A percentile compares a stretch with the other conserved stretches of the same genome.
Evolutionary conservation across 1,139 yeast species (phyloP).

Genomic region (Meyerozyma athensensis): DNA sequence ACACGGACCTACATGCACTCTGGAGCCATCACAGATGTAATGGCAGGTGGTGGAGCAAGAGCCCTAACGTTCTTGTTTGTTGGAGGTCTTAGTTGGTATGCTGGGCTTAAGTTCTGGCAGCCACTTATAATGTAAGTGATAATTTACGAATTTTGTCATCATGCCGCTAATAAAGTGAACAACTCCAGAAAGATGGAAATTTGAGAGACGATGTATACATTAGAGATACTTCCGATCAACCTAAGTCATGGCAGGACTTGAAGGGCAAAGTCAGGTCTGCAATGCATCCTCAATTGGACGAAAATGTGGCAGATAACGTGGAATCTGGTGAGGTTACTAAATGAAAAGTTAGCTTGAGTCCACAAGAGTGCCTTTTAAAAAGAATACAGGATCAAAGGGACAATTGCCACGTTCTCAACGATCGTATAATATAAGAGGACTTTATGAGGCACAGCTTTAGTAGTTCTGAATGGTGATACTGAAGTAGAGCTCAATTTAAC

Average conservation of each 20-base stretch:
- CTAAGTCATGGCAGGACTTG: constrained; percentile 37
- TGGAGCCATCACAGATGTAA: constrained; percentile 3
- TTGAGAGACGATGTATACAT: constrained; percentile 55
- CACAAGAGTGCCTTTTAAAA: too few species aligned
- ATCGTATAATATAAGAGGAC: too few species aligned
- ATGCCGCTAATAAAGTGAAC: constrained; percentile 46
- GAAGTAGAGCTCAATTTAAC: too few species aligned
- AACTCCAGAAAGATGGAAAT: constrained; percentile 61
- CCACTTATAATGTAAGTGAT: constrained; percentile 62
- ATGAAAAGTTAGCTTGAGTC: too few species aligned
- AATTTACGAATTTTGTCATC: not conserved
- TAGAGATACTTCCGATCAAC: constrained; percentile 38
- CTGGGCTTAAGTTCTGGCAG: constrained; percentile 66
- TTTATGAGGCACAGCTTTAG: too few species aligned
- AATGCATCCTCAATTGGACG: constrained; percentile 9
- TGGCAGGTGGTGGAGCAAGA: constrained; percentile 17
- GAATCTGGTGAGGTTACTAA: too few species aligned
- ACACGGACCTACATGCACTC: not conserved
- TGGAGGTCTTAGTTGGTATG: constrained; percentile 39
- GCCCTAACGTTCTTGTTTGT: constrained; percentile 26
- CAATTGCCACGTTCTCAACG: too few species aligned
- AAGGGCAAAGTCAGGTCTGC: constrained; percentile 20
- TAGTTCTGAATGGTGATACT: too few species aligned
- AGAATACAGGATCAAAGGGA: too few species aligned
- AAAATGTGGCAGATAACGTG: constrained; percentile 6